phyloP scores from a whole-genome alignment of 78 protist genomes.

The Creolimax fragrantissima region DNA sequence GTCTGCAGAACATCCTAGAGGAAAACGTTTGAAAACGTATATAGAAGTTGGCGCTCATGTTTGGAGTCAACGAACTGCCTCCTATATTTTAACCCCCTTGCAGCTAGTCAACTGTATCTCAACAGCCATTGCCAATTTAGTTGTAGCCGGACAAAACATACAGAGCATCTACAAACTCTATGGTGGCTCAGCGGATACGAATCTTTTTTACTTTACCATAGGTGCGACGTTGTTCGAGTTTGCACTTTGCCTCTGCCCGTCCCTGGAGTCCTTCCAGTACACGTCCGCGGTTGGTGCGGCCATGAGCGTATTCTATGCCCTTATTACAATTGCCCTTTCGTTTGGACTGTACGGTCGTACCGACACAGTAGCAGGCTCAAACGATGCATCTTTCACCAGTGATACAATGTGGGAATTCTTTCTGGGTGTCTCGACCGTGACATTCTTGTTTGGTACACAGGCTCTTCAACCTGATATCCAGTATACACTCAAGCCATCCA shows the following conservation, averaged over 20 bases:
- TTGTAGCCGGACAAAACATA: slow-evolving; percentile 25
- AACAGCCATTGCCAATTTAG: slow-evolving; percentile 7
- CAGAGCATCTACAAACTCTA: background rate
- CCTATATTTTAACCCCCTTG: background rate
- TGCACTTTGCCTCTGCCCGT: background rate
- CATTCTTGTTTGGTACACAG: slow-evolving; percentile 17
- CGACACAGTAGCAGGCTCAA: background rate
- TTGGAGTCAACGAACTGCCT: background rate
- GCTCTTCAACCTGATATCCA: slow-evolving; percentile 12
- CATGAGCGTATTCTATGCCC: background rate
- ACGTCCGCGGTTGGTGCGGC: background rate
- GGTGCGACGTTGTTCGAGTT: background rate
- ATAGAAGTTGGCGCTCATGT: background rate
- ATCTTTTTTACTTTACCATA: background rate
- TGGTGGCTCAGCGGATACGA: background rate
- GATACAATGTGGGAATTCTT: background rate
- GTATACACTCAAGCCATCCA: background rate
- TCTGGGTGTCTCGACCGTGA: slow-evolving; percentile 8
- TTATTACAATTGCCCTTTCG: background rate
- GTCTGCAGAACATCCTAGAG: background rate
- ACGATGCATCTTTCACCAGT: background rate
- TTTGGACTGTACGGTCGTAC: background rate
- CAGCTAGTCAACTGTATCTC: background rate
- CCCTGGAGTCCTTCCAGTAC: background rate
- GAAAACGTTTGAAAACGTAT: background rate